phyloP scores from a whole-genome alignment of 179 eudicot genomes.

The Actinidia chinensis region DNA sequence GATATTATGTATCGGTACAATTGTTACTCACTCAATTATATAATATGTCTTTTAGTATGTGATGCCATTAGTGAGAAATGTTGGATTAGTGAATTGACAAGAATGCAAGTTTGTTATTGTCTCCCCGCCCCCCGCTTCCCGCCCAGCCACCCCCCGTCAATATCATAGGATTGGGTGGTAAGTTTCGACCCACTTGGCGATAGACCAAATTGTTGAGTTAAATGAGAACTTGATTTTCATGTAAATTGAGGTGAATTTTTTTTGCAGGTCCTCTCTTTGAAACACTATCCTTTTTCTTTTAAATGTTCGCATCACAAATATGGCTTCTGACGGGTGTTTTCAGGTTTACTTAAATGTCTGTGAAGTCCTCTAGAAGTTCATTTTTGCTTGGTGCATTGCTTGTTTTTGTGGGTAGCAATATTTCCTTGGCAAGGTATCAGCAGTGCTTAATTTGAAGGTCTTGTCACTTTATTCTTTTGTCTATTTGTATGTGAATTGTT shows the following conservation, averaged over 20 bases:
- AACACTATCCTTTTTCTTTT: background rate
- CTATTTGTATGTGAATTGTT: background rate
- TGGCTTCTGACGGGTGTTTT: background rate
- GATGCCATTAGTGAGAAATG: background rate
- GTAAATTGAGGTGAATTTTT: background rate
- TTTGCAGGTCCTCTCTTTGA: background rate
- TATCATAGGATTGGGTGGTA: background rate
- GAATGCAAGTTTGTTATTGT: background rate
- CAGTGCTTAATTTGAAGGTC: background rate
- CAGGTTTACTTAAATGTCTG: background rate
- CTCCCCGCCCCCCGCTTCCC: no score
- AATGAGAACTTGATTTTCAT: background rate
- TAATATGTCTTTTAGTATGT: background rate
- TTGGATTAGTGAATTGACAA: slow-evolving; percentile 3
- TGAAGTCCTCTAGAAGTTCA: background rate
- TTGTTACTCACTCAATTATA: background rate
- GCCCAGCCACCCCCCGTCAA: no score
- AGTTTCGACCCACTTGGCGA: background rate
- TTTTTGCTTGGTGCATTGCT: background rate
- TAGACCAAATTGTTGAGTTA: background rate
- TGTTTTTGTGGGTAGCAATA: background rate
- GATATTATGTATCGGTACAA: background rate
- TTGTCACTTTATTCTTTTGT: background rate
- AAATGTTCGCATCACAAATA: background rate
- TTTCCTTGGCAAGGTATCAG: background rate